Percentiles rank a stretch among this genome's conserved stretches.
Conservation (phyloP, 2,329 filamentous ascomycete genomes). For the Aspergillus novofumigatus region DNA sequence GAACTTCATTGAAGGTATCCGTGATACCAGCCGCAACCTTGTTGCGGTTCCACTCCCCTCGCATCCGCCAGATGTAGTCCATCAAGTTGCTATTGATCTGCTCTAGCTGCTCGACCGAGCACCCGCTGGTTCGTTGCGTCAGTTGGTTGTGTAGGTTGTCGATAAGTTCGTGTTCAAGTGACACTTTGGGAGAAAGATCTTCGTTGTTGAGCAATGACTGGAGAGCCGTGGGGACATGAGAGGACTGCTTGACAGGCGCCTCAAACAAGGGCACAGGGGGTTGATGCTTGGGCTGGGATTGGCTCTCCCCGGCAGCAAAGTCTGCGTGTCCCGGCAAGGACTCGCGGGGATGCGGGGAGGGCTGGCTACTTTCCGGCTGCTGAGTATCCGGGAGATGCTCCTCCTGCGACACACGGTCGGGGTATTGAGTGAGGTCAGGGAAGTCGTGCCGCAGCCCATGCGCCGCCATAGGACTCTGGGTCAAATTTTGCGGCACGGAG, state of each 20-base stretch:
- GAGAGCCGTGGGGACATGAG: slow-evolving; percentile 23
- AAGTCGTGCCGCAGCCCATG: slow-evolving; percentile 45
- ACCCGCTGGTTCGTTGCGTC: slow-evolving; percentile 65
- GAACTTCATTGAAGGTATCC: slow-evolving; percentile 67
- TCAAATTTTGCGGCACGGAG: slow-evolving; percentile 63
- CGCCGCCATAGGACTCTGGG: slow-evolving; percentile 52
- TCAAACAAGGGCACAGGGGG: slow-evolving; percentile 41
- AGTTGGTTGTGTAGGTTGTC: slow-evolving; percentile 59
- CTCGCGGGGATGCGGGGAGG: slow-evolving; percentile 25
- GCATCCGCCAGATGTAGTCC: slow-evolving; percentile 78
- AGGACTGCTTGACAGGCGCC: slow-evolving; percentile 24
- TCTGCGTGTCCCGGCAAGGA: slow-evolving; percentile 24
- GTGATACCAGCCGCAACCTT: slow-evolving; percentile 62
- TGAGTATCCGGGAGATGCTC: slow-evolving; percentile 64
- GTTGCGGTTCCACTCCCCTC: slow-evolving; percentile 79
- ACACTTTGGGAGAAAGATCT: slow-evolving; percentile 25
- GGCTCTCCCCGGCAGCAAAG: slow-evolving; percentile 28
- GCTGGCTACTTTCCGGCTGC: slow-evolving; percentile 41
- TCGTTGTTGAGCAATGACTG: slow-evolving; percentile 33
- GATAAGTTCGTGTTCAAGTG: slow-evolving; percentile 50
- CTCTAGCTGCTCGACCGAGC: slow-evolving; percentile 89
- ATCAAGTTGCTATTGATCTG: slow-evolving; percentile 88
- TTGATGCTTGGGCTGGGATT: slow-evolving; percentile 35
- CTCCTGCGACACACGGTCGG: slow-evolving; percentile 50
- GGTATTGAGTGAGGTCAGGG: slow-evolving; percentile 51